Conservation (phyloP, 768 basidiomycete genomes). For the Antrodiella citrinella region DNA sequence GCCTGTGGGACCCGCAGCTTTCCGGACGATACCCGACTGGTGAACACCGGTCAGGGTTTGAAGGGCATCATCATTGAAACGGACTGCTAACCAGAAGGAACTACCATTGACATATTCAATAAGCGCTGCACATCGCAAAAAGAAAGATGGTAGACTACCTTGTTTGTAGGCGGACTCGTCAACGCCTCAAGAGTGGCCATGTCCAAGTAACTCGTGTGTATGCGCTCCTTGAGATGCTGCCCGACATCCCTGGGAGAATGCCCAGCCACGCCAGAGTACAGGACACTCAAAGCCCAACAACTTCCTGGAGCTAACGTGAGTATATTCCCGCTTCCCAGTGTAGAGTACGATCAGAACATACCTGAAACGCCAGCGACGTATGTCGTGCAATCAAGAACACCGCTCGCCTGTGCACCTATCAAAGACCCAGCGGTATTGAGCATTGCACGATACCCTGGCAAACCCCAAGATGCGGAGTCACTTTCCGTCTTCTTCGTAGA, state of each 20-base stretch:
- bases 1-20: constrained; percentile 16
- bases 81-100: constrained; percentile 14
- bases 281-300: constrained; percentile 20
- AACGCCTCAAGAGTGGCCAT: constrained; percentile 17
- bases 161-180: constrained; percentile 18
- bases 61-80: neutral
- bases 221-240: constrained; percentile 15
- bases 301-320: constrained; percentile 11
- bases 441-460: constrained; percentile 19
- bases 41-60: neutral
- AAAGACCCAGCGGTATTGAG: constrained; percentile 18
- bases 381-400: constrained; percentile 15
- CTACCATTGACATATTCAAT: constrained; percentile 6
- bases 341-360: constrained; percentile 1
- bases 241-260: constrained; percentile 7
- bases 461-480: neutral
- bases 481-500: neutral
- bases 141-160: constrained; percentile 6
- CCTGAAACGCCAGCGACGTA: constrained; percentile 22
- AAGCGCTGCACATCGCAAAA: neutral
- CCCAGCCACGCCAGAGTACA: constrained; percentile 19
- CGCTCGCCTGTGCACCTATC: constrained; percentile 11
- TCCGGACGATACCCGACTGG: constrained; percentile 15
- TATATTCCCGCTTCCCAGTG: neutral
- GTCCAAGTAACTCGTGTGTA: constrained; percentile 17